phyloP scores from a whole-genome alignment of 805 yeast species.

The Sugiyamaella floridensis region DNA sequence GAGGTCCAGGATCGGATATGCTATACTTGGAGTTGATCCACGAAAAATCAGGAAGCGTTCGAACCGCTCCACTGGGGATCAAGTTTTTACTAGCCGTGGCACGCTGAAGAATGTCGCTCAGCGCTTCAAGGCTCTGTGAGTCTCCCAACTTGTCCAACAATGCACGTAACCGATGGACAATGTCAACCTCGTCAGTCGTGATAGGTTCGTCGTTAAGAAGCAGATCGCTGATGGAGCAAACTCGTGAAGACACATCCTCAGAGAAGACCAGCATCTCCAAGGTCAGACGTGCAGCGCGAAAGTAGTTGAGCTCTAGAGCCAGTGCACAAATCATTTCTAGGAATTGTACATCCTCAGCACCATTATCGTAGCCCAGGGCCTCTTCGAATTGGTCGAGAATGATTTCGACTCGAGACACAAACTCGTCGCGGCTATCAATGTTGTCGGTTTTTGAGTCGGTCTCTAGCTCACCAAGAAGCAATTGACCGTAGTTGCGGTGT shows the following conservation, averaged over 20 bases:
- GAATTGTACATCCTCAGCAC: conserved; percentile 17
- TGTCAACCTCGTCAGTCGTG: conserved; percentile 11
- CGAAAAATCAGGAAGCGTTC: neutral
- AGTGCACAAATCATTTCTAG: conserved; percentile 16
- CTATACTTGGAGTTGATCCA: conserved; percentile 10
- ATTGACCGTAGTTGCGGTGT: conserved; percentile 73
- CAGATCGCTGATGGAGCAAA: conserved; percentile 11
- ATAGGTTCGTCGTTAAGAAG: conserved; percentile 13
- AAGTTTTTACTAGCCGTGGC: neutral
- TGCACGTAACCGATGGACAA: conserved; percentile 1
- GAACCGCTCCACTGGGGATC: neutral
- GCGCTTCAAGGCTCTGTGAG: neutral
- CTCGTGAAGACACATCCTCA: conserved; percentile 6
- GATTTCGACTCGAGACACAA: conserved; percentile 32
- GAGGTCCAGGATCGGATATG: conserved; percentile 7
- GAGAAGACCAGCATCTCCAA: conserved; percentile 20
- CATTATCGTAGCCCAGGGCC: conserved; percentile 37
- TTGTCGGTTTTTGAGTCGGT: conserved; percentile 16
- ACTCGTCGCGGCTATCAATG: conserved; percentile 25
- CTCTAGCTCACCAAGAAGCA: conserved; percentile 43
- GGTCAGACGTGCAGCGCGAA: conserved; percentile 19
- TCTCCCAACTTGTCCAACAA: conserved; percentile 16
- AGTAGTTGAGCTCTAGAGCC: conserved; percentile 16
- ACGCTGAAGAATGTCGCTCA: neutral
- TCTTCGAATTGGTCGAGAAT: conserved; percentile 57